These are phyloP conservation scores for Calonectria pteridis DNA, from an alignment of 2,329 filamentous ascomycete species.

Conservation along the genomic window DNA sequence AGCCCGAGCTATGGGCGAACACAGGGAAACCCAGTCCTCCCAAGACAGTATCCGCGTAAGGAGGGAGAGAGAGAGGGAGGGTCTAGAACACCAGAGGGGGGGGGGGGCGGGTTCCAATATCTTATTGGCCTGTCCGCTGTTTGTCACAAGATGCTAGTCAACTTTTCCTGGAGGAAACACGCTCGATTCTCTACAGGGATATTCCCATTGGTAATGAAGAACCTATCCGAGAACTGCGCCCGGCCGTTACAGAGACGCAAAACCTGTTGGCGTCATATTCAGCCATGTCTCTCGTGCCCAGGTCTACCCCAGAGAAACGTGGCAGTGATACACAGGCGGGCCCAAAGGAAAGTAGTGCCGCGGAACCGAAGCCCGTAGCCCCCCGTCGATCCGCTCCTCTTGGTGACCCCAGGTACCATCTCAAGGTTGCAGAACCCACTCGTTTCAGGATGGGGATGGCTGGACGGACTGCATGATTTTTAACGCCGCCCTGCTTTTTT, in stretches of 20 bases:
- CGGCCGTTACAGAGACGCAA: background rate
- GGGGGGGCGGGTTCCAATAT: background rate
- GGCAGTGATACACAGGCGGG: background rate
- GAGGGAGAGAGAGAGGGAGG: background rate
- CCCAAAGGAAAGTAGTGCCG: background rate
- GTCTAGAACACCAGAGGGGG: background rate
- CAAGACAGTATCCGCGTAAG: background rate
- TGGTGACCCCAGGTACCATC: background rate
- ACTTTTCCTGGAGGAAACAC: background rate
- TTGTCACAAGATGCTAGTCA: background rate
- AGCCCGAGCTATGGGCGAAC: background rate
- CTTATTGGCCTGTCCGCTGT: background rate
- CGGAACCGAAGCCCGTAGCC: background rate
- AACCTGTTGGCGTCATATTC: background rate
- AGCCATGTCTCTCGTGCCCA: background rate
- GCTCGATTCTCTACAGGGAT: background rate
- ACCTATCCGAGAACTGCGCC: background rate
- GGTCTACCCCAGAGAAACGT: background rate
- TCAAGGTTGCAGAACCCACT: background rate
- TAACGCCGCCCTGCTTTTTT: background rate
- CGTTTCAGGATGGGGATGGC: background rate
- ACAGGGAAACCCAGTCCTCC: background rate
- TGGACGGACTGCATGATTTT: background rate
- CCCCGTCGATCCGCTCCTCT: background rate
- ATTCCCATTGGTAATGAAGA: background rate